Evolutionary conservation across 78 protist genomes (phyloP).

Genomic region (Emiliania huxleyi): DNA sequence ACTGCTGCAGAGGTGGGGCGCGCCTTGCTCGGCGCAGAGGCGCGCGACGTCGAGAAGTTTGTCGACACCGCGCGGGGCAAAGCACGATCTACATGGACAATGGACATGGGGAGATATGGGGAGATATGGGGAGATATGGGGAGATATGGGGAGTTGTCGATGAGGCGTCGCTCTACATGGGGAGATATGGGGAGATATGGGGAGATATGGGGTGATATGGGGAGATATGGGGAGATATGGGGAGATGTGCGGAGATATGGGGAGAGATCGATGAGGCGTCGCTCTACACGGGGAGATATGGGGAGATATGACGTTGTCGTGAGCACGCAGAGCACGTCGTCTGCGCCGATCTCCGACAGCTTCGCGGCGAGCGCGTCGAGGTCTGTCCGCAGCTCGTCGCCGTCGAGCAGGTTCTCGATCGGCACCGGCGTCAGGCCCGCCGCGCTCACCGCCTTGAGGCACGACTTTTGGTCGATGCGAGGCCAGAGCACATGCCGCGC

Average conservation of each 20-base stretch:
- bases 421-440: conserved; percentile 71
- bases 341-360: conserved; percentile 52
- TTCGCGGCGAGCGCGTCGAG: background rate
- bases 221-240: no score
- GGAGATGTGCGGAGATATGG: no score
- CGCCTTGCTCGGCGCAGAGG: conserved; percentile 75
- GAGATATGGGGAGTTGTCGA: no score
- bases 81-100: no score
- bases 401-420: conserved; percentile 57
- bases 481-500: conserved; percentile 86
- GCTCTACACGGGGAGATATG: no score
- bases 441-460: conserved; percentile 89
- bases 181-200: no score
- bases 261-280: no score
- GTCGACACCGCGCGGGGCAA: conserved; percentile 97
- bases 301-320: conserved; percentile 90
- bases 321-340: conserved; percentile 80
- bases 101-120: no score
- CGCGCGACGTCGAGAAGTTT: conserved; percentile 68
- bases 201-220: no score
- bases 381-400: conserved; percentile 60
- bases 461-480: conserved; percentile 98
- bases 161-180: no score
- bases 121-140: no score
- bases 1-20: no score